Conservation (phyloP, 805 yeast species). For the Zygosaccharomyces kombuchaensis region DNA sequence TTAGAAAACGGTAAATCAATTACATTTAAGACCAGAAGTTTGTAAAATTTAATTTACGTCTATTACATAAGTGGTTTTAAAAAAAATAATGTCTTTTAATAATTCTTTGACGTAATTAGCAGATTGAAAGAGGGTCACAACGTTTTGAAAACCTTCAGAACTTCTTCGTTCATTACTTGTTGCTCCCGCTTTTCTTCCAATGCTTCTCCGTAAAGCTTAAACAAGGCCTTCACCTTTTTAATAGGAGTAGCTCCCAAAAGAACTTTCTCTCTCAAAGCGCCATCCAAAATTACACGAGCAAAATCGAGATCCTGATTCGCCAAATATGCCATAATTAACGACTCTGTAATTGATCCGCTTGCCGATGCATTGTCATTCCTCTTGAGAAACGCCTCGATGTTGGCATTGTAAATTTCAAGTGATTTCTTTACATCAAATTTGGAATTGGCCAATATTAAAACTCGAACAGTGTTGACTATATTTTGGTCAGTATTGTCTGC, state of each 20-base stretch:
- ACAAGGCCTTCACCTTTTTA: constrained; percentile 39
- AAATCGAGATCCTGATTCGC: constrained; percentile 49
- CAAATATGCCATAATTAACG: constrained; percentile 42
- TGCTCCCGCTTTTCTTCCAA: constrained; percentile 25
- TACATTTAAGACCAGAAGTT: no score
- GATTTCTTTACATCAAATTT: constrained; percentile 39
- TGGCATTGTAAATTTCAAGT: constrained; percentile 43
- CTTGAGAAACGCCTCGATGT: constrained; percentile 39
- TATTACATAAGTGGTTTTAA: background rate
- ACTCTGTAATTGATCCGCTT: constrained; percentile 44
- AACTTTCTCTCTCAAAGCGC: constrained; percentile 39
- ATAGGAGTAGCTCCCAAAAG: constrained; percentile 41
- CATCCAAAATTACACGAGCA: constrained; percentile 48
- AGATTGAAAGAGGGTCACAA: background rate
- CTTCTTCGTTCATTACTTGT: constrained; percentile 7
- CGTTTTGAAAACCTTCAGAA: constrained; percentile 6
- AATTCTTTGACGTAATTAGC: background rate
- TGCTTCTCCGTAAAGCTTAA: constrained; percentile 51
- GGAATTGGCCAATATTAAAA: constrained; percentile 41
- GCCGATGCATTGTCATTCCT: constrained; percentile 37
- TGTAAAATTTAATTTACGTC: no score
- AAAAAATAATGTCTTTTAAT: background rate
- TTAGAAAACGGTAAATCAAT: background rate
- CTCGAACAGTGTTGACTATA: constrained; percentile 37
- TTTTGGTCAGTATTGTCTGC: constrained; percentile 22